Percentiles rank a stretch among this genome's conserved stretches.
Evolutionary conservation across 805 yeast genomes (phyloP).

Genomic region (Saccharomycodes ludwigii): DNA sequence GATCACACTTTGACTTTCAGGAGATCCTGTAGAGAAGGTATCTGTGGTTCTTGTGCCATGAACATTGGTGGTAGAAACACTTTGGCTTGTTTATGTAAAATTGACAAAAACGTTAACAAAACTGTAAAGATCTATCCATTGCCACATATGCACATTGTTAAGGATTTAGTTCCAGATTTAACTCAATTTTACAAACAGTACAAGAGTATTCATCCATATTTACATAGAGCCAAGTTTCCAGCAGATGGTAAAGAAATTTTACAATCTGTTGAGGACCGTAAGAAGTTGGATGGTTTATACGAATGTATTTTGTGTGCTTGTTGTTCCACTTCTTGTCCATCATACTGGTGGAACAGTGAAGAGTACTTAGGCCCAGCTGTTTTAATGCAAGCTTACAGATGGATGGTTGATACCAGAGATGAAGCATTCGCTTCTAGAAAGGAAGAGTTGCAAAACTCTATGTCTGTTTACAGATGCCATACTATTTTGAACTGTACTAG

Average conservation of each 20-base stretch:
- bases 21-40: slow-evolving; percentile 98
- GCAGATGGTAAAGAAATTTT: slow-evolving; percentile 87
- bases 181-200: slow-evolving; percentile 97
- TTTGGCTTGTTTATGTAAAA: slow-evolving; percentile 89
- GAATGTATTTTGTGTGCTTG: slow-evolving; percentile 98
- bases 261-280: slow-evolving; percentile 86
- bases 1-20: slow-evolving; percentile 92
- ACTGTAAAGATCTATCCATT: slow-evolving; percentile 86
- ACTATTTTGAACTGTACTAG: slow-evolving; percentile 97
- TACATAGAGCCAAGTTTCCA: slow-evolving; percentile 69
- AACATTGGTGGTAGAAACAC: slow-evolving; percentile 97
- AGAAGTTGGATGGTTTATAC: slow-evolving; percentile 90
- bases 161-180: slow-evolving; percentile 95
- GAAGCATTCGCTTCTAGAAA: slow-evolving; percentile 73
- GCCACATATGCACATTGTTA: slow-evolving; percentile 96
- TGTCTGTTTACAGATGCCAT: slow-evolving; percentile 97
- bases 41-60: slow-evolving; percentile 99
- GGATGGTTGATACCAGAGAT: slow-evolving; percentile 97
- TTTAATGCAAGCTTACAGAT: slow-evolving; percentile 97
- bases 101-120: slow-evolving; percentile 66
- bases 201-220: slow-evolving; percentile 93
- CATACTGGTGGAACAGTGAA: slow-evolving; percentile 99
- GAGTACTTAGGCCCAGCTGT: slow-evolving; percentile 98
- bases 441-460: slow-evolving; percentile 86
- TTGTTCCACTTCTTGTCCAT: slow-evolving; percentile 97